Percentiles rank a stretch among this genome's conserved stretches.
Conservation (phyloP, 2,329 filamentous ascomycete species). For the Epichloe bromicola region DNA sequence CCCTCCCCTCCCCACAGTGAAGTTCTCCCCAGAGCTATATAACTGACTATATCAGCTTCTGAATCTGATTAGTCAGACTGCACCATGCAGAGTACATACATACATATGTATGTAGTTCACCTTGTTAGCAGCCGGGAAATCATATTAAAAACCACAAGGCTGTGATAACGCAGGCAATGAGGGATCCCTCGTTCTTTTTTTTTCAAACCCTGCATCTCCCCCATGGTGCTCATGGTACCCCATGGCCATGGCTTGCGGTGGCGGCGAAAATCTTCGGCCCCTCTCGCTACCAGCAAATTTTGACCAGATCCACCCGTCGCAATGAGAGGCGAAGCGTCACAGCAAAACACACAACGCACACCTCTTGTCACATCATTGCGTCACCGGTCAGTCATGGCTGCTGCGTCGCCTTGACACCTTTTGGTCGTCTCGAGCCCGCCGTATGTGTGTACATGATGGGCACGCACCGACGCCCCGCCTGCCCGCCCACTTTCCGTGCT, state of each 20-base stretch:
- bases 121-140: neutral
- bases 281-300: neutral
- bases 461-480: neutral
- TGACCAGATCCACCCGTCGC: neutral
- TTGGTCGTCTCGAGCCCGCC: no score
- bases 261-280: neutral
- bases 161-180: neutral
- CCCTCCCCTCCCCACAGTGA: no score
- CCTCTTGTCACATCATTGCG: no score
- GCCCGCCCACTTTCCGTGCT: neutral
- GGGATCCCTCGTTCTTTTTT: neutral
- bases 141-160: neutral
- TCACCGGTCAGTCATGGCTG: no score
- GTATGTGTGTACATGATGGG: no score
- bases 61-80: no score
- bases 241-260: neutral
- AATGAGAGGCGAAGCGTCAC: neutral
- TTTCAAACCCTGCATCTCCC: neutral
- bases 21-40: no score
- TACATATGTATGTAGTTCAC: no score
- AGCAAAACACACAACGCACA: no score
- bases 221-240: neutral
- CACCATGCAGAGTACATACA: no score
- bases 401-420: no score
- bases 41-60: no score